Base-by-base conservation (phyloP, 805 yeast species). In the Candida fluviatilis region DNA sequence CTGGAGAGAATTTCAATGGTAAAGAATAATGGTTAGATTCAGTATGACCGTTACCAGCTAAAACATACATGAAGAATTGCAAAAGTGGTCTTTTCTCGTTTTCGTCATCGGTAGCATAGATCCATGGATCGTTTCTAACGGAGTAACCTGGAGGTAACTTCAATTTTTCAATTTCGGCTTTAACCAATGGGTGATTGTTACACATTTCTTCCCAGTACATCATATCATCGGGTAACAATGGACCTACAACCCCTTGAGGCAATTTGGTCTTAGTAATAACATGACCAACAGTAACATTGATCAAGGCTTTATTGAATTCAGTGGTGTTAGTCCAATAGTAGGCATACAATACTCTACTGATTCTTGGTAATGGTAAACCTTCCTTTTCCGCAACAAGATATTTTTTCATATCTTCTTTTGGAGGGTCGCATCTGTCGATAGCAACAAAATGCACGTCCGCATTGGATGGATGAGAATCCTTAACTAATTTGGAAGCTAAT, bases 71-170 rank as follows among this genome's bases (percentile, higher is more conserved):
- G 69, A 80, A 82, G 58, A 81, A 80, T 64, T 82, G 89, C 46
- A 80, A 67, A 66, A 80, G 65, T n/a, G 79, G 75, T 59, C 81
- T 74, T 31, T 58, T 66, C 54, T 80, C 85, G 42, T 71, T 62
- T 34, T 75, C 64, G 50, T 78, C 80, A 55, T 82, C 88, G 24
- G 88, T 80, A 52, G 91, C 95, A 57, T 85, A 84, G 73, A 84
- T 85, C 95, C 95, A 85, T 37, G 90, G 87, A 57, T 84, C 91
- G 54, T 73, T 73, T 49, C 79, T 73, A 35, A 82, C 80, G 25
- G 57, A 55, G 64, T 57, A 74, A 56, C 54, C 73, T 47, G 64
- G 54, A 43, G 89, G 90, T 41, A 84, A 66, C 47, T 78, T 71
- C 60, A 83, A 69, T 57, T 82, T 82, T 41, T 69, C 84, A 49